Percentiles rank a stretch among this genome's conserved stretches.
Conservation (phyloP, 805 yeast species). For the Metschnikowia lunata region DNA sequence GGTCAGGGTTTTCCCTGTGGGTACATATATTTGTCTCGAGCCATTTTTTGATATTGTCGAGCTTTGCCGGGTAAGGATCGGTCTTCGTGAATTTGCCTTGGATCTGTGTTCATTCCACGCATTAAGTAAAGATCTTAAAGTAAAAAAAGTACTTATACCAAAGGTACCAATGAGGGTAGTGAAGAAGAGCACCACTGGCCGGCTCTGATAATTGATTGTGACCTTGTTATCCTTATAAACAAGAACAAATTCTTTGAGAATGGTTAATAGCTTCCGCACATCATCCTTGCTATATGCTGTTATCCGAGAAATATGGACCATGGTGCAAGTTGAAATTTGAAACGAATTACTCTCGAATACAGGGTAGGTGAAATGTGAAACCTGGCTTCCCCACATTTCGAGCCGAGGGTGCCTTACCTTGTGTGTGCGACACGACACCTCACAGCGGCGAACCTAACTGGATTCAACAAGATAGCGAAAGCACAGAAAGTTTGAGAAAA, state of each 20-base stretch:
- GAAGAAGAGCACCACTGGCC: slow-evolving; percentile 41
- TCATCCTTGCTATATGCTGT: slow-evolving; percentile 31
- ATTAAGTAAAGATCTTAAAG: slow-evolving; percentile 26
- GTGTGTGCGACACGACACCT: slow-evolving; percentile 4
- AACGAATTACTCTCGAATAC: too few relatives aligned
- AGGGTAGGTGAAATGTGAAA: not conserved
- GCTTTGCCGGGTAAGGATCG: slow-evolving; percentile 37
- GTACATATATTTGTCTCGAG: slow-evolving; percentile 46
- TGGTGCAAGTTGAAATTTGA: slow-evolving; percentile 6
- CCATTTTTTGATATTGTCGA: slow-evolving; percentile 43
- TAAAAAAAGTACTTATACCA: slow-evolving; percentile 35
- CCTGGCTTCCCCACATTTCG: slow-evolving; percentile 16
- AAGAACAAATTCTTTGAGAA: slow-evolving; percentile 34
- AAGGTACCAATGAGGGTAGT: slow-evolving; percentile 38
- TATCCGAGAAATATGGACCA: slow-evolving; percentile 35
- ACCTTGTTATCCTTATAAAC: slow-evolving; percentile 35
- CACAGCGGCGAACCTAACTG: too few relatives aligned
- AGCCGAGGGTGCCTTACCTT: slow-evolving; percentile 6
- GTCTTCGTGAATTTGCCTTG: slow-evolving; percentile 26
- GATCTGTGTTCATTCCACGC: slow-evolving; percentile 28
- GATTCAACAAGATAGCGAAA: too few relatives aligned
- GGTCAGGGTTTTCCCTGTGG: slow-evolving; percentile 36
- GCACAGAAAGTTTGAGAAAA: too few relatives aligned
- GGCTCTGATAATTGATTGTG: slow-evolving; percentile 36
- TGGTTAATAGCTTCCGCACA: slow-evolving; percentile 28